Base-by-base conservation (phyloP, 192 early-diverging fungal genomes). In the Entomortierella beljakovae region DNA sequence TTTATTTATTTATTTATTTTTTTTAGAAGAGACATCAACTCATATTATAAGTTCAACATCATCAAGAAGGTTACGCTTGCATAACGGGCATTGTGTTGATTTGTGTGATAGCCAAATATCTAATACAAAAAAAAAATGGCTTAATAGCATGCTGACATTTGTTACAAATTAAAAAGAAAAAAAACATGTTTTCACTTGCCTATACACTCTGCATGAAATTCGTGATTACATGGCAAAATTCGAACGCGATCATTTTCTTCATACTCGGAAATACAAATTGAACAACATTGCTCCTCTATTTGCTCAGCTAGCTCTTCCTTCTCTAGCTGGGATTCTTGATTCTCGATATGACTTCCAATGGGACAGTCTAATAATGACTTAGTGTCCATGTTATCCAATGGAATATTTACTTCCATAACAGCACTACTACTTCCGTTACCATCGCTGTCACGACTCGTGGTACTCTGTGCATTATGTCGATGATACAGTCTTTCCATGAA, bases 401-500 rank as follows among this genome's bases (percentile, higher is more conserved):
- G 4, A 2, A 20, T 20, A 2, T 46, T 46, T 11, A 3, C 15
- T 20, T 46, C 43, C 3, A 20, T 16, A 15, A 10, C 20, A 15
- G 3, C 15, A 43, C 9, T 60, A 38, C 38, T 60, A 26, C 23
- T 59, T 22, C 38, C 26, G 57, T 29, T 60, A 26, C 40, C 28
- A 2, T n/a, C 23, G 28, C 58, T 60, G 16, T 23, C 33, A 37
- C 43, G 15, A 46, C 15, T 16, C 15, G 4, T 16, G 43, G 3
- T 46, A 20, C 43, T 46, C 15, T 46, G 43, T 15, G 43, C 15
- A 15, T 2, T 20, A 46, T 46, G 11, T 11, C 51, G 62, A 40
- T 38, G 20, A 38, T 34, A 64, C 20, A 64, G 23, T 23, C 34
- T 40, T 34, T 54, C 62, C n/a, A 64, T 37, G 10, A 38, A 40